Percentiles rank a stretch among this genome's conserved stretches.
These are phyloP conservation scores for Oidiodendron maius DNA, from an alignment of 495 filamentous ascomycete species.

Conservation along the genomic window DNA sequence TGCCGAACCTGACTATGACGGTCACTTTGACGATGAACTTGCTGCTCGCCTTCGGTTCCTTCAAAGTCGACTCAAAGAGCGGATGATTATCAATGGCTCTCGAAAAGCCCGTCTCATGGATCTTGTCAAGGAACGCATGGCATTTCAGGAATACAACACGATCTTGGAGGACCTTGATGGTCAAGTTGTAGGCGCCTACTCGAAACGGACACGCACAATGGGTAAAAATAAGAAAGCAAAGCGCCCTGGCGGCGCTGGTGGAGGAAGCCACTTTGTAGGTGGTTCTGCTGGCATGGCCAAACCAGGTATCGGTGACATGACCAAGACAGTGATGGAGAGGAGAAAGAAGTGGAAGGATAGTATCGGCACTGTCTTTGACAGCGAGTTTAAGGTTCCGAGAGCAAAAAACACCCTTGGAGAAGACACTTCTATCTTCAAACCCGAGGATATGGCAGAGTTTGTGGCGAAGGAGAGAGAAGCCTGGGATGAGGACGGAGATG, in stretches of 20 bases:
- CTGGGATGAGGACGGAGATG: constrained; percentile 70
- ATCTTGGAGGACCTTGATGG: constrained; percentile 95
- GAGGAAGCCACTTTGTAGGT: constrained; percentile 41
- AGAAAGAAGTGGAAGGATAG: constrained; percentile 78
- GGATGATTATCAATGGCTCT: constrained; percentile 80
- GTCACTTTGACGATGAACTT: constrained; percentile 90
- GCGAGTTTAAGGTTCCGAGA: constrained; percentile 50
- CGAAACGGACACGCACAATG: constrained; percentile 92
- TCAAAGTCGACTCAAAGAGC: constrained; percentile 73
- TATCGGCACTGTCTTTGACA: constrained; percentile 82
- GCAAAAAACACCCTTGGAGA: constrained; percentile 10
- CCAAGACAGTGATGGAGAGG: constrained; percentile 84
- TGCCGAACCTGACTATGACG: constrained; percentile 69
- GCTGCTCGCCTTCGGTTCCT: constrained; percentile 81
- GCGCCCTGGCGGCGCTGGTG: constrained; percentile 57
- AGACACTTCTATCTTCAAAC: constrained; percentile 56
- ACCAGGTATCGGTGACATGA: constrained; percentile 86
- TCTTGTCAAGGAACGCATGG: constrained; percentile 83
- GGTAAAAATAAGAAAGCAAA: constrained; percentile 93
- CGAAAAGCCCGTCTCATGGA: constrained; percentile 81
- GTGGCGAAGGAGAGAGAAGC: constrained; percentile 66
- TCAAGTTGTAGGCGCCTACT: constrained; percentile 91
- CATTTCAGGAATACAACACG: constrained; percentile 89
- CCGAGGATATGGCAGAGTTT: constrained; percentile 40
- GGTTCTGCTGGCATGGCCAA: constrained; percentile 52